Evolutionary conservation across 2,329 filamentous ascomycete genomes (phyloP).

Genomic region (Alternaria tenuissima): DNA sequence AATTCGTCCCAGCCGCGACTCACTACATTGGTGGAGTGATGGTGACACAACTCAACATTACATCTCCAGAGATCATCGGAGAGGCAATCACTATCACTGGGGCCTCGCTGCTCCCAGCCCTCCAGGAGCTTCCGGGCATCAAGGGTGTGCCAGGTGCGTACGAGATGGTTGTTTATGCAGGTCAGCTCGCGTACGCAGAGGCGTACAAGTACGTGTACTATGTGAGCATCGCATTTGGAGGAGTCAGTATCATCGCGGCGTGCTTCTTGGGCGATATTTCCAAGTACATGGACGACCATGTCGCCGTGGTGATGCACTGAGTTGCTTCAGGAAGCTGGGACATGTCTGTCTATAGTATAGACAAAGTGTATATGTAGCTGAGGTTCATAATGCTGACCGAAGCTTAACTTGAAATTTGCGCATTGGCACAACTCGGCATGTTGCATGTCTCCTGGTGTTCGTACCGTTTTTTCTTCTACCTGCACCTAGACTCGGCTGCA

Average conservation of each 20-base stretch:
- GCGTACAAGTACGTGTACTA: slow-evolving; percentile 70
- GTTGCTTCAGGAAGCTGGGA: neutral
- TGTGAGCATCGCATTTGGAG: slow-evolving; percentile 68
- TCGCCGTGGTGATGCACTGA: slow-evolving; percentile 29
- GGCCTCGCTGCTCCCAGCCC: slow-evolving; percentile 53
- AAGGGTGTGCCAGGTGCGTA: slow-evolving; percentile 57
- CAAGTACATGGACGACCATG: slow-evolving; percentile 38
- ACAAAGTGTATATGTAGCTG: neutral
- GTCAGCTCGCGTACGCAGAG: slow-evolving; percentile 65
- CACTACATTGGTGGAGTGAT: slow-evolving; percentile 47
- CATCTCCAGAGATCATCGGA: slow-evolving; percentile 59
- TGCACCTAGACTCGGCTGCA: neutral
- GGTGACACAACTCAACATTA: slow-evolving; percentile 61
- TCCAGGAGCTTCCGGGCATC: slow-evolving; percentile 54
- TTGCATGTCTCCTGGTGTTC: neutral
- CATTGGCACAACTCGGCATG: neutral
- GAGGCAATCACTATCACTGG: slow-evolving; percentile 56
- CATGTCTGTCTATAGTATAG: neutral
- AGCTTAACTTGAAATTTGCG: neutral
- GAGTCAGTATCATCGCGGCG: slow-evolving; percentile 63
- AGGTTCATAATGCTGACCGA: neutral
- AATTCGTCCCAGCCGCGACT: slow-evolving; percentile 34
- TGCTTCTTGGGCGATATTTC: slow-evolving; percentile 67
- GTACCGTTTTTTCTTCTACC: neutral
- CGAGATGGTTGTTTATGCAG: slow-evolving; percentile 59